Base-by-base conservation (phyloP, 73 alveolate species). In the Halteria grandinella region DNA sequence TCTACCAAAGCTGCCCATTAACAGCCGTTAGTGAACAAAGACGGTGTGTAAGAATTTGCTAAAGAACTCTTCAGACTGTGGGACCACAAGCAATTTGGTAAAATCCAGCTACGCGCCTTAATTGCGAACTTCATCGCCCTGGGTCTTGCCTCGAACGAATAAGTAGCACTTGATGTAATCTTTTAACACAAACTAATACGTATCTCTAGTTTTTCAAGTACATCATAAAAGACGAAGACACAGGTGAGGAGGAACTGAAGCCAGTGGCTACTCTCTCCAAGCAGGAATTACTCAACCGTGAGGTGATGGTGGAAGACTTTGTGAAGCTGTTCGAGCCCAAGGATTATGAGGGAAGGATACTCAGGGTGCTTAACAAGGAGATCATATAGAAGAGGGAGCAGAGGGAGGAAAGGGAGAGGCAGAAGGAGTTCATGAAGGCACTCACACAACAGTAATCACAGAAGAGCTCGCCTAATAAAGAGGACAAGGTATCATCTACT, bases 131-230 rank as follows among this genome's bases (percentile, higher is more conserved):
- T 66, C 32, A 66, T 66, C 7, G 80, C 69, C 14, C 33, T 66
- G 7, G 80, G 80, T 28, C 29, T 66, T 6, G 80, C 80, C 10
- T 48, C 80, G 23, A 53, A 66, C 47, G 80, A 66, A 66, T 52
- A 66, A 45, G 80, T 44, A 1, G 80, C 80, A n/a, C 47, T 66
- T 27, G 63, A 66, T 44, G 80, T 66, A 66, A 66, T 20, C 12
- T 7, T 1, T n/a, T 37, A 11, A 62, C 11, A 21, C 7, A 12
- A 12, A 8, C 10, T 12, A 3, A 32, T 14, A 14, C 18, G 15
- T 66, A 11, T 18, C 20, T 24, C 23, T 66, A 66, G 80, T 66
- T 66, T 33, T 66, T 66, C 43, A 66, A 66, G 47, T 44, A 47
- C 29, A 45, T 66, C 1, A 6, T 66, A 7, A 44, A 66, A n/a